These are phyloP conservation scores for Alternaria arbusti DNA, from an alignment of 2,329 filamentous ascomycete genomes.

Conservation along the genomic window DNA sequence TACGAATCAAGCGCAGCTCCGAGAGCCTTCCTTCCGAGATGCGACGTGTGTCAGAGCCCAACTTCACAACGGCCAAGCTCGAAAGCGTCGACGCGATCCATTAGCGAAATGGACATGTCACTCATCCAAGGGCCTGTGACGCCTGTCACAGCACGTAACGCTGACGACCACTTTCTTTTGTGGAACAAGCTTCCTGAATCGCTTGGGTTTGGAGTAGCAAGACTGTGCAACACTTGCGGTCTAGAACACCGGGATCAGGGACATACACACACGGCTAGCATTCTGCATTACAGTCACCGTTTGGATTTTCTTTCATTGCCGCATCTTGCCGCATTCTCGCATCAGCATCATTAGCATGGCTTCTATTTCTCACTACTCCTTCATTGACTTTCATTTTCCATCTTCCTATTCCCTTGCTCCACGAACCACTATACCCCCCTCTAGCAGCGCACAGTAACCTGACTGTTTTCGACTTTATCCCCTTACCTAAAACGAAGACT, in stretches of 20 bases:
- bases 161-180: slow-evolving; percentile 20
- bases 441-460: slow-evolving; percentile 19
- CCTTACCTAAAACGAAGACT: slow-evolving; percentile 45
- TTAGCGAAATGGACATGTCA: slow-evolving; percentile 19
- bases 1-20: slow-evolving; percentile 69
- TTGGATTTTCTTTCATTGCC: slow-evolving; percentile 22
- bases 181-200: slow-evolving; percentile 9
- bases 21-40: slow-evolving; percentile 41
- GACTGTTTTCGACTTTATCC: slow-evolving; percentile 22
- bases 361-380: slow-evolving; percentile 20
- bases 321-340: slow-evolving; percentile 26
- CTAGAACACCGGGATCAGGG: slow-evolving; percentile 21
- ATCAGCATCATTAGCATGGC: slow-evolving; percentile 41
- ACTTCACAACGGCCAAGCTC: slow-evolving; percentile 37
- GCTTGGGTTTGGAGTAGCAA: slow-evolving; percentile 22
- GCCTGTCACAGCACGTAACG: slow-evolving; percentile 16
- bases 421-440: slow-evolving; percentile 45
- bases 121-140: slow-evolving; percentile 11
- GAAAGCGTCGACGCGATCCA: slow-evolving; percentile 41
- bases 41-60: slow-evolving; percentile 46
- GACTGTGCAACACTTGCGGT: slow-evolving; percentile 24
- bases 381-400: slow-evolving; percentile 1
- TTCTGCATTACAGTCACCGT: slow-evolving; percentile 14
- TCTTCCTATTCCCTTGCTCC: slow-evolving; percentile 16
- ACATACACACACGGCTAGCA: slow-evolving; percentile 12